Percentiles rank a stretch among this genome's conserved stretches.
Conservation (phyloP, 2,329 filamentous ascomycete genomes). For the Penicillium brevicompactum region DNA sequence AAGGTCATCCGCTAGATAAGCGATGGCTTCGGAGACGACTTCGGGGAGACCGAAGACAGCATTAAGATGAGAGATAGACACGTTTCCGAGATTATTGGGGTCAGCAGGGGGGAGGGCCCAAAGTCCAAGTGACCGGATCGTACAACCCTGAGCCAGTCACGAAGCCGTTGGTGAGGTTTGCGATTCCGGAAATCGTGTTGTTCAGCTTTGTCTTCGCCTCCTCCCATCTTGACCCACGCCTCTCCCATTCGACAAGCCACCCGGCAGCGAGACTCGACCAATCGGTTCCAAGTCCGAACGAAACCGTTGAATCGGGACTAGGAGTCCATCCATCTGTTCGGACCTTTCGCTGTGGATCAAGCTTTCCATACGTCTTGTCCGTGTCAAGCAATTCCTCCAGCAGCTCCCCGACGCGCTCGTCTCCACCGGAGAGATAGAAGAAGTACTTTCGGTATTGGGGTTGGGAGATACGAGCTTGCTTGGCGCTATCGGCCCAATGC, state of each 20-base stretch:
- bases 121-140: constrained; percentile 51
- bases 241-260: constrained; percentile 64
- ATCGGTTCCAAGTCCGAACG: constrained; percentile 60
- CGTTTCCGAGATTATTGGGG: constrained; percentile 53
- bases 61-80: constrained; percentile 58
- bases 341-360: constrained; percentile 21
- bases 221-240: constrained; percentile 56
- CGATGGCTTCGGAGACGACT: constrained; percentile 58
- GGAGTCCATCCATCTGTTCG: constrained; percentile 54
- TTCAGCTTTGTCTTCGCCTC: constrained; percentile 55
- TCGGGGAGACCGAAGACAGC: constrained; percentile 63
- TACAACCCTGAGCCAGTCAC: constrained; percentile 59
- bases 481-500: constrained; percentile 63
- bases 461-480: constrained; percentile 62
- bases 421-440: constrained; percentile 18
- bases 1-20: constrained; percentile 50
- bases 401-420: constrained; percentile 20
- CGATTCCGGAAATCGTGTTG: constrained; percentile 54
- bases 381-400: constrained; percentile 18
- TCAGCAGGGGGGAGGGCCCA: constrained; percentile 58
- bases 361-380: constrained; percentile 12
- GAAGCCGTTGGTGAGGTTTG: constrained; percentile 59
- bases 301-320: constrained; percentile 45
- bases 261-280: constrained; percentile 60
- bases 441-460: constrained; percentile 19